phyloP scores from a whole-genome alignment of 108 stramenopile species.

The Fragilaria crotonensis region DNA sequence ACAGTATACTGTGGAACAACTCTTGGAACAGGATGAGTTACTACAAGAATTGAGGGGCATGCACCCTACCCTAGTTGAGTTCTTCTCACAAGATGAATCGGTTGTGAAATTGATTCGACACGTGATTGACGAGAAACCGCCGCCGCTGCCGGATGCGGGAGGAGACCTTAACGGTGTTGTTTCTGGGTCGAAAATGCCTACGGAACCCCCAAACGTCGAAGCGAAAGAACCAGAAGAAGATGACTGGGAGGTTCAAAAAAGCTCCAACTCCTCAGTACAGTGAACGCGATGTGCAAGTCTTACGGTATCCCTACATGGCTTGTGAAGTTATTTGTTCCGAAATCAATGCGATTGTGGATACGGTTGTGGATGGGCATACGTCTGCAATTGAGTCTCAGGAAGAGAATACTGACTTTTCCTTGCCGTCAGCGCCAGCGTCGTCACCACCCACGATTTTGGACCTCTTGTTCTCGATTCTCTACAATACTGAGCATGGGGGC shows the following conservation, averaged over 20 bases:
- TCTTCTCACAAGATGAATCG: slow-evolving; percentile 63
- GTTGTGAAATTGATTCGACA: slow-evolving; percentile 74
- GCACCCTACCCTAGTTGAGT: slow-evolving; percentile 79
- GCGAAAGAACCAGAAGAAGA: neutral
- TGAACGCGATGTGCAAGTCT: neutral
- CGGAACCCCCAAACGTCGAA: neutral
- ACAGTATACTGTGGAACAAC: slow-evolving; percentile 67
- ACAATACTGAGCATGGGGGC: slow-evolving; percentile 49
- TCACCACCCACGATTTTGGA: slow-evolving; percentile 37
- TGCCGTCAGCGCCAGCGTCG: neutral
- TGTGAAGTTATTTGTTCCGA: slow-evolving; percentile 96
- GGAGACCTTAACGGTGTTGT: no score
- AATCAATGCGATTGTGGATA: slow-evolving; percentile 67
- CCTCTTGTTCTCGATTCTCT: slow-evolving; percentile 73
- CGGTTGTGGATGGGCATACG: slow-evolving; percentile 54
- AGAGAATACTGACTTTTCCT: neutral
- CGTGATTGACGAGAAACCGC: slow-evolving; percentile 28
- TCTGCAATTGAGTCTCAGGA: neutral
- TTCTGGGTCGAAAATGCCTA: neutral
- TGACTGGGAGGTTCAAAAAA: neutral
- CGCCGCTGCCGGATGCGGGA: neutral
- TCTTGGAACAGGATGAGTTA: slow-evolving; percentile 90
- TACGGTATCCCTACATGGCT: slow-evolving; percentile 92
- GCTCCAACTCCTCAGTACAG: neutral
- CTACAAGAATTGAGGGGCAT: slow-evolving; percentile 88